Evolutionary conservation across 1,284 basidiomycete species (phyloP).

Genomic region (Melampsora americana): DNA sequence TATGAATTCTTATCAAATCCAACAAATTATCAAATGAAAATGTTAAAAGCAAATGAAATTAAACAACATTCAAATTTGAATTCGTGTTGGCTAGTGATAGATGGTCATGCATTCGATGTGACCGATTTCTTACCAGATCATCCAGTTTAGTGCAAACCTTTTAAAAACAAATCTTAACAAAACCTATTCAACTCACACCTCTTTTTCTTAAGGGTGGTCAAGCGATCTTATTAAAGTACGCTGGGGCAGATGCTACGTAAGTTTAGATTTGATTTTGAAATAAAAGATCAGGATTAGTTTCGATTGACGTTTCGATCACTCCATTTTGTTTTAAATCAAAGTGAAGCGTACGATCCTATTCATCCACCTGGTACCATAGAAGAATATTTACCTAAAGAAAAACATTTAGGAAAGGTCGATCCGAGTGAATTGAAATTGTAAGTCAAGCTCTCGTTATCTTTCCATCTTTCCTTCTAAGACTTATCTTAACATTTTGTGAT

Average conservation of each 20-base stretch:
- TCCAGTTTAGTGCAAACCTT: slow-evolving; percentile 8
- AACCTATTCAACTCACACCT: not conserved
- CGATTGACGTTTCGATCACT: not conserved
- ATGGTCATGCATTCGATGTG: slow-evolving; percentile 28
- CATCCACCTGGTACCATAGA: slow-evolving; percentile 84
- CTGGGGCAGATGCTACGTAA: slow-evolving; percentile 38
- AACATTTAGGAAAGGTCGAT: slow-evolving; percentile 71
- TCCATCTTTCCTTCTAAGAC: not conserved
- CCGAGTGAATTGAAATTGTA: slow-evolving; percentile 63
- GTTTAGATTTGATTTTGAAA: not conserved
- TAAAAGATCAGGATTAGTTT: not conserved
- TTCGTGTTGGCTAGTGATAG: slow-evolving; percentile 34
- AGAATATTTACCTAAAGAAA: slow-evolving; percentile 71
- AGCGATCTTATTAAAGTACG: slow-evolving; percentile 40
- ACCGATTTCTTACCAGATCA: slow-evolving; percentile 37
- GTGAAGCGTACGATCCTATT: slow-evolving; percentile 59
- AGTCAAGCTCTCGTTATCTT: slow-evolving; percentile 16
- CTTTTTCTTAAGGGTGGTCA: slow-evolving; percentile 31
- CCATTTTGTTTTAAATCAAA: not conserved
- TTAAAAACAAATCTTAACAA: not conserved
- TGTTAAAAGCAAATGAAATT: slow-evolving; percentile 7
- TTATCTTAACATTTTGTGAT: not conserved
- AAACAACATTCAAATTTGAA: slow-evolving; percentile 3
- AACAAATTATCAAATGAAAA: not conserved
- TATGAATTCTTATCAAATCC: not conserved